phyloP scores from a whole-genome alignment of 495 filamentous ascomycete genomes.

The Hyaloscypha finlandica region DNA sequence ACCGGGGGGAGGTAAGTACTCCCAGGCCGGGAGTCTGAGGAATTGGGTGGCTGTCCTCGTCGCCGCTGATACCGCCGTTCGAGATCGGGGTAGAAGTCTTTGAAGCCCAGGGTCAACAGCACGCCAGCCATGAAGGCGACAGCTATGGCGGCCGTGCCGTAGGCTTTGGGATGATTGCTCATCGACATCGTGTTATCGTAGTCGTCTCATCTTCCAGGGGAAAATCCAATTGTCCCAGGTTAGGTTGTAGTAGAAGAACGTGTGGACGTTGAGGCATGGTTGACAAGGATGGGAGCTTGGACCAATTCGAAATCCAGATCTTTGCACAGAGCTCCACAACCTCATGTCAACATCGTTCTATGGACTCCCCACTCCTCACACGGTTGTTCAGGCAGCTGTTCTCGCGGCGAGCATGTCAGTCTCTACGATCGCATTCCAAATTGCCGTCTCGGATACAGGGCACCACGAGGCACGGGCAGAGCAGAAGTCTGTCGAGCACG shows the following conservation, averaged over 20 bases:
- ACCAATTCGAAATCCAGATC: constrained; percentile 19
- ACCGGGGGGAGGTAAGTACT: constrained; percentile 39
- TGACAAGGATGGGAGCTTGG: constrained; percentile 31
- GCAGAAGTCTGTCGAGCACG: constrained; percentile 20
- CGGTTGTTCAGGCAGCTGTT: constrained; percentile 85
- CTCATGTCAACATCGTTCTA: constrained; percentile 37
- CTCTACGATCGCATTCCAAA: constrained; percentile 48
- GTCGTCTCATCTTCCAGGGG: background rate
- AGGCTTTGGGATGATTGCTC: constrained; percentile 54
- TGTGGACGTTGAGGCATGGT: constrained; percentile 8
- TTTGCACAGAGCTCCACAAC: constrained; percentile 19
- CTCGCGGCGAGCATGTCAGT: constrained; percentile 68
- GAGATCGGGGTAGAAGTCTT: constrained; percentile 71
- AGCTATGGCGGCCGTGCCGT: constrained; percentile 59
- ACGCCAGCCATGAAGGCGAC: constrained; percentile 75
- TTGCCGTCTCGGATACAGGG: constrained; percentile 44
- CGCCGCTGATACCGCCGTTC: constrained; percentile 59
- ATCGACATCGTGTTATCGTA: constrained; percentile 47
- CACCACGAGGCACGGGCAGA: constrained; percentile 19
- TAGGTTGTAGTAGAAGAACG: background rate
- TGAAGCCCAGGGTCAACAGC: constrained; percentile 69
- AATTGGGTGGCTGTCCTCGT: constrained; percentile 8
- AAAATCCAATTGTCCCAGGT: background rate
- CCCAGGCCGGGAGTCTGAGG: constrained; percentile 22
- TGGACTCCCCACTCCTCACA: constrained; percentile 81